phyloP scores from a whole-genome alignment of 257 asterid genomes.

The Fraxinus anomala region DNA sequence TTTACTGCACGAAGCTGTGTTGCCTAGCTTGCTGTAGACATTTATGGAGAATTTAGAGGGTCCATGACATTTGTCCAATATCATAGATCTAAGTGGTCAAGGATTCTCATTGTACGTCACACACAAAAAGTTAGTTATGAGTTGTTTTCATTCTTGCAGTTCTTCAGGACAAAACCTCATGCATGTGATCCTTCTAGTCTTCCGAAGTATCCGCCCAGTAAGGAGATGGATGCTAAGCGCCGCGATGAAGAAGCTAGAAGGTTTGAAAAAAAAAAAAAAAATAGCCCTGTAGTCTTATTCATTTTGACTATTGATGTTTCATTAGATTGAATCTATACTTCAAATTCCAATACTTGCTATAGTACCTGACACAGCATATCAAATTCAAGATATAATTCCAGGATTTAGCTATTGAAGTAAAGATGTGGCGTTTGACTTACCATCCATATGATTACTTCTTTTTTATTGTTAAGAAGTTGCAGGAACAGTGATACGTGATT shows the following conservation, averaged over 20 bases:
- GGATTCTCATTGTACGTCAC: conserved; percentile 8
- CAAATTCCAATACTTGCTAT: neutral
- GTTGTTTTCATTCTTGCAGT: conserved; percentile 46
- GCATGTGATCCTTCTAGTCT: conserved; percentile 89
- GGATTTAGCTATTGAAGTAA: neutral
- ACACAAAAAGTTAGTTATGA: neutral
- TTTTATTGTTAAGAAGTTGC: neutral
- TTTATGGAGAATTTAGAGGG: neutral
- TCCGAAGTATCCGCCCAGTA: conserved; percentile 91
- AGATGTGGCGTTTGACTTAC: conserved; percentile 3
- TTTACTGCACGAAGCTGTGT: neutral
- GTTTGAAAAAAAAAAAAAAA: conserved; percentile 28
- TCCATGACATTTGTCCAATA: neutral
- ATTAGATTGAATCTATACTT: neutral
- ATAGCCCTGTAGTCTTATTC: neutral
- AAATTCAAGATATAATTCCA: neutral
- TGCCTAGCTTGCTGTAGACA: neutral
- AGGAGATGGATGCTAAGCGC: conserved; percentile 91
- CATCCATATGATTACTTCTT: conserved; percentile 5
- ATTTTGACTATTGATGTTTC: neutral
- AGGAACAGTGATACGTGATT: neutral
- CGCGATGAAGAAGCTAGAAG: conserved; percentile 93
- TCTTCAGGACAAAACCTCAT: conserved; percentile 67
- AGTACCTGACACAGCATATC: neutral
- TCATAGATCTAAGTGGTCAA: neutral